Conservation (phyloP, 225 moss, liverwort and hornwort genomes). For the Sphagnum contortum region DNA sequence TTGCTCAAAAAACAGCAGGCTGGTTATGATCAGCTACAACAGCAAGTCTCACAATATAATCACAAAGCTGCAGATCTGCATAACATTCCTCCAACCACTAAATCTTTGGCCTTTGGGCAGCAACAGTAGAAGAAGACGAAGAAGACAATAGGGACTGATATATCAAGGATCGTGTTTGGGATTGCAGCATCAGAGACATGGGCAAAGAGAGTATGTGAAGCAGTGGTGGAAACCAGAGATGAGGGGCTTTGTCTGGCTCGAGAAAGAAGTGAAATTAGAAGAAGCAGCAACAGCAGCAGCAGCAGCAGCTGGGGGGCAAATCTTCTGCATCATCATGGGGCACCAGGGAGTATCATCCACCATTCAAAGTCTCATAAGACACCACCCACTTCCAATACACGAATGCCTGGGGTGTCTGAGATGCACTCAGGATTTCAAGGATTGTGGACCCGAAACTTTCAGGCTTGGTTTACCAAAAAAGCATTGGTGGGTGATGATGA, state of each 20-base stretch:
- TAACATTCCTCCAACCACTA: neutral
- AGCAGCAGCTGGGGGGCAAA: neutral
- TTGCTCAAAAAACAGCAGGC: no score
- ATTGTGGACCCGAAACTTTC: slow-evolving; percentile 28
- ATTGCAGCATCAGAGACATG: slow-evolving; percentile 43
- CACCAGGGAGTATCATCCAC: slow-evolving; percentile 16
- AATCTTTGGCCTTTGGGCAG: neutral
- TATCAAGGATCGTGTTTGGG: slow-evolving; percentile 39
- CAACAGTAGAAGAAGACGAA: neutral
- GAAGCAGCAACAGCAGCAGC: slow-evolving; percentile 16
- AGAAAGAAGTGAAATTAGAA: slow-evolving; percentile 23
- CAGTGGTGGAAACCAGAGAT: slow-evolving; percentile 34
- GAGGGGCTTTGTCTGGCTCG: slow-evolving; percentile 38
- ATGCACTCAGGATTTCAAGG: slow-evolving; percentile 40
- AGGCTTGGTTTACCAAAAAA: slow-evolving; percentile 13
- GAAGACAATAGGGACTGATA: slow-evolving; percentile 6
- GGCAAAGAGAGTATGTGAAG: slow-evolving; percentile 40
- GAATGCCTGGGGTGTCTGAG: slow-evolving; percentile 35
- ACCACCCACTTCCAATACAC: slow-evolving; percentile 45
- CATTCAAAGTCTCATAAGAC: slow-evolving; percentile 30
- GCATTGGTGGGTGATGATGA: slow-evolving; percentile 46
- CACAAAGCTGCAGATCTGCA: neutral
- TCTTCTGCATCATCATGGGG: no score
- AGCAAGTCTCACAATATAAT: neutral
- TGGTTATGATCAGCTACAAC: no score